phyloP scores from a whole-genome alignment of 345 rosid genomes.

The Raphanus raphanistrum region DNA sequence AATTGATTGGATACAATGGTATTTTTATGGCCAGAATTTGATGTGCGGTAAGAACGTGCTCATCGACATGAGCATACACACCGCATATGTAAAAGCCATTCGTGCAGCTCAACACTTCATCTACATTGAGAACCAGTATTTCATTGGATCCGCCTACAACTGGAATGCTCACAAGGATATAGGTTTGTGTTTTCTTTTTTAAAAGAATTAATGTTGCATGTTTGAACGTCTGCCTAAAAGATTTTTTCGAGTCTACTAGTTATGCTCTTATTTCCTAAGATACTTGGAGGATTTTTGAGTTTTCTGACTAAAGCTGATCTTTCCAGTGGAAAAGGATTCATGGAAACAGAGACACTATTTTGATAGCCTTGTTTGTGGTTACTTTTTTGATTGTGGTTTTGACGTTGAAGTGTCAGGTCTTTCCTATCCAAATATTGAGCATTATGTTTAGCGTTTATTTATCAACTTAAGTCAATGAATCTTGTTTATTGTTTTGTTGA shows the following conservation, averaged over 20 bases:
- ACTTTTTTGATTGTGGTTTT: neutral
- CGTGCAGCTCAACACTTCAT: conserved; percentile 84
- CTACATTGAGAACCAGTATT: conserved; percentile 89
- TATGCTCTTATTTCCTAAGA: neutral
- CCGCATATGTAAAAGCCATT: conserved; percentile 85
- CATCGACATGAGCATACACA: conserved; percentile 87
- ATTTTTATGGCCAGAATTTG: conserved; percentile 56
- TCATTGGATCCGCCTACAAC: conserved; percentile 83
- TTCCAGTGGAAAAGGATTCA: neutral
- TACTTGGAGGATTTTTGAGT: neutral
- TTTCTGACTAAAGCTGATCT: neutral
- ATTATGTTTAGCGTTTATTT: neutral
- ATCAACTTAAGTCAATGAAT: neutral
- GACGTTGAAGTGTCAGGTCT: neutral
- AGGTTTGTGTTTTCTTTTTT: conserved; percentile 45
- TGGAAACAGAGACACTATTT: neutral
- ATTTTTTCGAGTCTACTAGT: neutral
- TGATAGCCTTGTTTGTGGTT: neutral
- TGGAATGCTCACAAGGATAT: conserved; percentile 73
- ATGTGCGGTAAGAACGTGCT: conserved; percentile 81
- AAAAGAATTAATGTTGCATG: neutral
- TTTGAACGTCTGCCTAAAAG: neutral
- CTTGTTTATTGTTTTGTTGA: conserved; percentile 10
- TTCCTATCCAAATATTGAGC: neutral
- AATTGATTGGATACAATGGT: conserved; percentile 4